These are phyloP conservation scores for Malbranchea zuffiana DNA, from an alignment of 2,329 filamentous ascomycete genomes.

Conservation along the genomic window DNA sequence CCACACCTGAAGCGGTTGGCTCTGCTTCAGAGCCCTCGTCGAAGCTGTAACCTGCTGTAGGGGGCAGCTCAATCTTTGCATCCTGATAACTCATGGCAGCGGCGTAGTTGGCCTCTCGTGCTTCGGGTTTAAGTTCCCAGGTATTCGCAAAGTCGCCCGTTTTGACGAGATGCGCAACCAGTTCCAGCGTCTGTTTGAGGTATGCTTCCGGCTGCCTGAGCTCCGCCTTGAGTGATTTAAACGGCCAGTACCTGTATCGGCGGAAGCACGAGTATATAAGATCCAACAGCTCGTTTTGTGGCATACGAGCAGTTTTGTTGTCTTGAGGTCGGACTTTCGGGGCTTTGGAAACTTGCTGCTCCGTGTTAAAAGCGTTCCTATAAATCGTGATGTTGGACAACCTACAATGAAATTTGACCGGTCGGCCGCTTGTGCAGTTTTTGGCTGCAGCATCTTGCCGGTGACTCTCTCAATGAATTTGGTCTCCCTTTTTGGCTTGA, in stretches of 20 bases:
- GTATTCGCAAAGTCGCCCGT: slow-evolving; percentile 74
- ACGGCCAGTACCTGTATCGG: slow-evolving; percentile 84
- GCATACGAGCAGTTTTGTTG: slow-evolving; percentile 82
- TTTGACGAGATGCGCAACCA: slow-evolving; percentile 72
- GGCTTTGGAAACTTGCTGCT: slow-evolving; percentile 41
- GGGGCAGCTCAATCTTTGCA: slow-evolving; percentile 43
- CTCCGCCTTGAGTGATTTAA: slow-evolving; percentile 67
- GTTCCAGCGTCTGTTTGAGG: slow-evolving; percentile 71
- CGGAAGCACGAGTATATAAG: slow-evolving; percentile 74
- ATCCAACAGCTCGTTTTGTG: slow-evolving; percentile 78
- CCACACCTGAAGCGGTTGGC: slow-evolving; percentile 38
- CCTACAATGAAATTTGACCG: slow-evolving; percentile 36
- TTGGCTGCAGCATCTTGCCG: slow-evolving; percentile 48
- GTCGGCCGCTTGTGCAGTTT: slow-evolving; percentile 39
- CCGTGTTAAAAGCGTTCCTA: slow-evolving; percentile 8
- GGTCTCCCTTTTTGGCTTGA: slow-evolving; percentile 50
- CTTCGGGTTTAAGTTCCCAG: slow-evolving; percentile 69
- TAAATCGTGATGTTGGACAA: too few species aligned
- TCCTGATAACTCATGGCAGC: slow-evolving; percentile 32
- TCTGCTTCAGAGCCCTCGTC: slow-evolving; percentile 44
- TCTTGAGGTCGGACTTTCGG: slow-evolving; percentile 48
- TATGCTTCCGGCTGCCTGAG: slow-evolving; percentile 88
- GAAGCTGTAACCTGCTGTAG: slow-evolving; percentile 36
- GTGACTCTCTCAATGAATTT: slow-evolving; percentile 38
- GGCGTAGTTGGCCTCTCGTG: slow-evolving; percentile 44